These are phyloP conservation scores for Medakamo hakoo DNA, from an alignment of 139 green algal species.

Conservation along the genomic window DNA sequence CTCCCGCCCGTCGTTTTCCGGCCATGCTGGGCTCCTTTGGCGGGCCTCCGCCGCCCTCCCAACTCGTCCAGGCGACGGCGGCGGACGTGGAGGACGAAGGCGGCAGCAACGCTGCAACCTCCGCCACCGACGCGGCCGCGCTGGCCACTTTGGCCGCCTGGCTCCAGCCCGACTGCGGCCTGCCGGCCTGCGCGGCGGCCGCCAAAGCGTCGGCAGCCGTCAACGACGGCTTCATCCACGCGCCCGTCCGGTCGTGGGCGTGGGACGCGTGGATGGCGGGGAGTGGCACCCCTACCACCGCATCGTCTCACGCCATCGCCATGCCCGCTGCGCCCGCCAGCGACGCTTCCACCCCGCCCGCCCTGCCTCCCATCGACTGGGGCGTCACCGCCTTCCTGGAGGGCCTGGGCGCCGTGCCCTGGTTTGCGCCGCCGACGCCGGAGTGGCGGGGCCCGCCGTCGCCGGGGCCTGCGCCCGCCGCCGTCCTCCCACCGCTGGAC, in stretches of 20 bases:
- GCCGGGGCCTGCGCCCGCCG: background rate
- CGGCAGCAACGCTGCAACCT: background rate
- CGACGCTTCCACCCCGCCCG: background rate
- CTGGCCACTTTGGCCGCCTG: background rate
- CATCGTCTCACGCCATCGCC: background rate
- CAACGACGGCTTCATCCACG: too few relatives aligned
- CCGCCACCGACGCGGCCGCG: too few relatives aligned
- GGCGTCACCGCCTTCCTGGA: constrained; percentile 10
- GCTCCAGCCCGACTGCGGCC: background rate
- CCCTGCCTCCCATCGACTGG: constrained; percentile 8
- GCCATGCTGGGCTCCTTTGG: background rate
- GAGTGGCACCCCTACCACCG: background rate
- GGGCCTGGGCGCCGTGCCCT: constrained; percentile 5
- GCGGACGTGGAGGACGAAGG: too few relatives aligned
- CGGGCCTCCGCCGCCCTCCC: background rate
- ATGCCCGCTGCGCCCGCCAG: too few relatives aligned
- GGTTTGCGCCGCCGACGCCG: constrained; percentile 1
- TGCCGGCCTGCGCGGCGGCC: background rate
- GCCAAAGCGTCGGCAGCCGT: too few relatives aligned
- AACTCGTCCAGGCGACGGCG: background rate
- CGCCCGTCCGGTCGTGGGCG: background rate
- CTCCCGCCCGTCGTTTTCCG: too few relatives aligned
- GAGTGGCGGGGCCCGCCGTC: too few relatives aligned
- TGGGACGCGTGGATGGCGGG: background rate
- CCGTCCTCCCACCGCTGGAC: too few relatives aligned